These are phyloP conservation scores for Skeletonema grethae DNA, from an alignment of 108 stramenopile species.

Conservation along the genomic window DNA sequence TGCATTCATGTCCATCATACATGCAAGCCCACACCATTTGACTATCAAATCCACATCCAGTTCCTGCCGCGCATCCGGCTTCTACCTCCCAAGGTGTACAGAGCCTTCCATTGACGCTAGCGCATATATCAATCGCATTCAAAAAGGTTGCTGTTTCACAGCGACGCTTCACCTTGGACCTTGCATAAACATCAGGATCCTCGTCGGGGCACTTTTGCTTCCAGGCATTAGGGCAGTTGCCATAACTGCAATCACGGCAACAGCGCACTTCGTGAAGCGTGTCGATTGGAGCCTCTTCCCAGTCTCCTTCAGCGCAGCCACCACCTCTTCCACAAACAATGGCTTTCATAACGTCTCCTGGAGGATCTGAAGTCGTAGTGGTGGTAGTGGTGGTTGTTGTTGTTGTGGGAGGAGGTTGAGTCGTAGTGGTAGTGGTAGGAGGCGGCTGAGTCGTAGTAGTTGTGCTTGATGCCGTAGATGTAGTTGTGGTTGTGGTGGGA, in stretches of 20 bases:
- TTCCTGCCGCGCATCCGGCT: not conserved
- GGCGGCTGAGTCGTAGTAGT: too few relatives aligned
- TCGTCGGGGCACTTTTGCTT: not conserved
- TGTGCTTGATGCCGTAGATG: not conserved
- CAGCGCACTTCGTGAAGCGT: not conserved
- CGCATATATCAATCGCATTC: not conserved
- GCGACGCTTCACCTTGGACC: not conserved
- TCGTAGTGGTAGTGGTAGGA: not conserved
- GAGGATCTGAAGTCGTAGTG: not conserved
- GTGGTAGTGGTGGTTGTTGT: not conserved
- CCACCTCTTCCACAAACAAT: not conserved
- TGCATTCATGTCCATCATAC: slow-evolving; percentile 2
- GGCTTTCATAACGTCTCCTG: not conserved
- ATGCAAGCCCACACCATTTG: slow-evolving; percentile 9
- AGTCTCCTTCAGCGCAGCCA: not conserved
- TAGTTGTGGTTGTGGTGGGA: not conserved
- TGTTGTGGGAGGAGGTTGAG: not conserved
- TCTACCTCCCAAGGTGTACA: not conserved
- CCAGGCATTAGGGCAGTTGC: not conserved
- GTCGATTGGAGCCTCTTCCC: not conserved
- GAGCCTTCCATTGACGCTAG: not conserved
- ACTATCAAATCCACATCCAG: slow-evolving; percentile 6
- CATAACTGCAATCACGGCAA: slow-evolving; percentile 3
- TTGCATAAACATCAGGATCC: not conserved
- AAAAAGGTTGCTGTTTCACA: not conserved